Conservation (phyloP, 306 rosid genomes). For the Glycine soja region DNA sequence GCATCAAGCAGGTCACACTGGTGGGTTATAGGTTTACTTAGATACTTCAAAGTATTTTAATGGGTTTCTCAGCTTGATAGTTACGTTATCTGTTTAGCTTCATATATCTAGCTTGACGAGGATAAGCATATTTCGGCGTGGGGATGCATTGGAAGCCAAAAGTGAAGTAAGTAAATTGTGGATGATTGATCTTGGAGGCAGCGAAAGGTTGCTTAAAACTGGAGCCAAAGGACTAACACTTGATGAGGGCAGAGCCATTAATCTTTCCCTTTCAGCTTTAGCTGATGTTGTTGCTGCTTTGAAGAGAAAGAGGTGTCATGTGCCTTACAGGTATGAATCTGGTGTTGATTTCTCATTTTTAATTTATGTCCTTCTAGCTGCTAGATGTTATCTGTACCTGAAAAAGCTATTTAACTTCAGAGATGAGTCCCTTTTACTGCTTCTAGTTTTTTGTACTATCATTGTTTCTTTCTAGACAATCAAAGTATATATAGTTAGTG, state of each 20-base stretch:
- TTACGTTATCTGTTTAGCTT: constrained; percentile 94
- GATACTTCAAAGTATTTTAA: constrained; percentile 47
- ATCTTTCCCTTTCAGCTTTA: constrained; percentile 95
- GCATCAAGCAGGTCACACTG: constrained; percentile 99
- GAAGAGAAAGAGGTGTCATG: constrained; percentile 85
- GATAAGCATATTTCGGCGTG: constrained; percentile 76
- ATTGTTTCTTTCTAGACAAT: constrained; percentile 47
- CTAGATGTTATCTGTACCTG: constrained; percentile 28
- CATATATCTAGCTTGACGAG: constrained; percentile 97
- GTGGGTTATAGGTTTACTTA: constrained; percentile 70
- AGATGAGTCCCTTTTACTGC: constrained; percentile 23
- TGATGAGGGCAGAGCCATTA: constrained; percentile 96
- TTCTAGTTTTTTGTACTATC: constrained; percentile 19
- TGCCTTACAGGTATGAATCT: constrained; percentile 85
- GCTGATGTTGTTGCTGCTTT: constrained; percentile 96
- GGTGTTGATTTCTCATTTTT: constrained; percentile 35
- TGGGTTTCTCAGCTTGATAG: constrained; percentile 79
- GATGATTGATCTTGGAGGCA: constrained; percentile 99
- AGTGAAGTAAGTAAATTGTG: constrained; percentile 80
- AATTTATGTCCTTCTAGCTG: constrained; percentile 23
- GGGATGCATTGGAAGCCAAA: constrained; percentile 64
- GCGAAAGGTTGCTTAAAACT: constrained; percentile 88
- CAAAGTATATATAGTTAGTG: constrained; percentile 41
- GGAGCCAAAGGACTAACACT: constrained; percentile 92
- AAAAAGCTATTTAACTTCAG: constrained; percentile 31